Conservation (phyloP, 2,329 filamentous ascomycete genomes). For the Geosmithia flava region DNA sequence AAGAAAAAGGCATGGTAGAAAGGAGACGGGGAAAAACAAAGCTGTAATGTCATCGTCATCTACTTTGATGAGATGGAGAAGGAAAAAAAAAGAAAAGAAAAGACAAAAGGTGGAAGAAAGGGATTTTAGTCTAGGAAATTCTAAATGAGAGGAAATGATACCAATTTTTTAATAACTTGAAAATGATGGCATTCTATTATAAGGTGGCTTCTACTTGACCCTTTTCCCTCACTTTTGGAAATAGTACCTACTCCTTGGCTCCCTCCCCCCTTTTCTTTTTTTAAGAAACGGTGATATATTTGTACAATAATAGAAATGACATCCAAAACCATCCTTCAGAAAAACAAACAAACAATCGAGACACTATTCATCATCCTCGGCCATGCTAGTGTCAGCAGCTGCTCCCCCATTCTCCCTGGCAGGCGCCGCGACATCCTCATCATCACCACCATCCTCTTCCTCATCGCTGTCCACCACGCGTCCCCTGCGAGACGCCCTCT, state of each 20-base stretch:
- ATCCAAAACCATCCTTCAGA: neutral
- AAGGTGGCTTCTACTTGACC: neutral
- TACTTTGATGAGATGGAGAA: too few relatives aligned
- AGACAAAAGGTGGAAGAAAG: too few relatives aligned
- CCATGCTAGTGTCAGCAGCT: constrained; percentile 26
- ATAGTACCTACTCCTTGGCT: neutral
- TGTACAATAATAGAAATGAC: neutral
- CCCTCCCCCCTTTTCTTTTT: neutral
- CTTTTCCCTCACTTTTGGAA: too few relatives aligned
- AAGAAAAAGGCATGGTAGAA: neutral
- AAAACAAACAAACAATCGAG: neutral
- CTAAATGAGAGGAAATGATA: neutral
- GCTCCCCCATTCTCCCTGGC: constrained; percentile 4
- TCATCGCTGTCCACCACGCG: constrained; percentile 44
- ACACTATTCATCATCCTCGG: constrained; percentile 16
- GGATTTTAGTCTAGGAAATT: neutral
- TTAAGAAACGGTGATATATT: neutral
- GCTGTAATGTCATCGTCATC: too few relatives aligned
- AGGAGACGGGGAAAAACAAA: too few relatives aligned
- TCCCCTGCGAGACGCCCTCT: constrained; percentile 28
- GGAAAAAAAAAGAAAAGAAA: too few relatives aligned
- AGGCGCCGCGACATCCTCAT: neutral
- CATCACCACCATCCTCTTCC: constrained; percentile 21
- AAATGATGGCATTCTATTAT: neutral
- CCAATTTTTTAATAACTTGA: neutral